Evolutionary conservation across 1,284 basidiomycete genomes (phyloP).

Genomic region (Tranzscheliella williamsii): DNA sequence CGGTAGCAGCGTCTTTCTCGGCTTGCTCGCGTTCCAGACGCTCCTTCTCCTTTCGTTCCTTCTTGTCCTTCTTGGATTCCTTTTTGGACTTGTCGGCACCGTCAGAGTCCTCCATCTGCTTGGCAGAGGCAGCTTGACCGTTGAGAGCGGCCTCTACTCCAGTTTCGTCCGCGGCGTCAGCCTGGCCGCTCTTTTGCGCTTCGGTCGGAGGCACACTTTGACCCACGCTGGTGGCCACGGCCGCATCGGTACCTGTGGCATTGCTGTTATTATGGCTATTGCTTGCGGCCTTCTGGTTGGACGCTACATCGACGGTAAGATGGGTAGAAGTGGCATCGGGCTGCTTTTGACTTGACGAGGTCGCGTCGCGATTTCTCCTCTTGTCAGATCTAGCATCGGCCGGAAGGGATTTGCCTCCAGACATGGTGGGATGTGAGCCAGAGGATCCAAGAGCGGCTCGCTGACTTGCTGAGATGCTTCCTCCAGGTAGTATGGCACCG

Average conservation of each 20-base stretch:
- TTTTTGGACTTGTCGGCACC: slow-evolving; percentile 1
- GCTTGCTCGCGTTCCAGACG: slow-evolving; percentile 37
- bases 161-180: slow-evolving; percentile 6
- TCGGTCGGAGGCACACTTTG: no score
- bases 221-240: neutral
- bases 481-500: no score
- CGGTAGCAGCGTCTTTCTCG: slow-evolving; percentile 38
- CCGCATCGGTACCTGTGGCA: neutral
- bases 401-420: neutral
- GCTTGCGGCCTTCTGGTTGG: no score
- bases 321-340: neutral
- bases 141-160: neutral
- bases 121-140: no score
- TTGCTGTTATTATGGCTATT: no score
- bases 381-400: neutral
- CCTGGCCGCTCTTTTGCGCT: no score
- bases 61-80: slow-evolving; percentile 34
- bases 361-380: neutral
- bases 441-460: neutral
- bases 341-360: neutral
- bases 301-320: no score
- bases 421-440: neutral
- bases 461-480: no score
- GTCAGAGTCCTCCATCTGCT: no score
- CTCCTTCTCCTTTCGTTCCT: slow-evolving; percentile 30